These are phyloP conservation scores for Byssochlamys sp. DNA, from an alignment of 2,329 filamentous ascomycete species.

Conservation along the genomic window DNA sequence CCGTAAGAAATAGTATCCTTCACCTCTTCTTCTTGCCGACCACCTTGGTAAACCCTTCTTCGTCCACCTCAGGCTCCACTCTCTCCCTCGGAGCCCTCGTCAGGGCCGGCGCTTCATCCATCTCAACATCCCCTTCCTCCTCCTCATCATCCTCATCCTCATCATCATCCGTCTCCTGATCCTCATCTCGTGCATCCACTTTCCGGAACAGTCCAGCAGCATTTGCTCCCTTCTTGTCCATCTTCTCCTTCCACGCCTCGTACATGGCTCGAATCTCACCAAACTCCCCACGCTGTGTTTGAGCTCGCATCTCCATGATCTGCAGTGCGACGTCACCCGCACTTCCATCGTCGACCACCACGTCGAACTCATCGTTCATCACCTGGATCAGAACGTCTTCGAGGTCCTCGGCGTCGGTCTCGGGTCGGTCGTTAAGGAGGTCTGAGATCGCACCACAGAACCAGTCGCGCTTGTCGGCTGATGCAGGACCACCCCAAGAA, in stretches of 20 bases:
- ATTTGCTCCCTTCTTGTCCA: constrained; percentile 22
- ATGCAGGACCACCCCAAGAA: constrained; percentile 77
- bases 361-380: constrained; percentile 92
- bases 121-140: constrained; percentile 52
- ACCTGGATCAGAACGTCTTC: constrained; percentile 79
- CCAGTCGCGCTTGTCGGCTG: constrained; percentile 86
- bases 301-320: constrained; percentile 58
- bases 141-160: constrained; percentile 44
- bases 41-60: constrained; percentile 72
- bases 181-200: constrained; percentile 36
- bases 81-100: constrained; percentile 53
- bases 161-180: constrained; percentile 51
- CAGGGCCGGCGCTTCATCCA: constrained; percentile 59
- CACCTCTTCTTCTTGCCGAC: constrained; percentile 55
- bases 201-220: constrained; percentile 26
- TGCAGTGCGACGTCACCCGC: constrained; percentile 62
- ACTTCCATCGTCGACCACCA: constrained; percentile 82
- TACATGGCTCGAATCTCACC: constrained; percentile 56
- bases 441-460: constrained; percentile 80
- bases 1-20: constrained; percentile 2
- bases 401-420: constrained; percentile 66
- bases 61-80: constrained; percentile 61
- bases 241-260: constrained; percentile 31
- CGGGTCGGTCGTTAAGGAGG: constrained; percentile 53
- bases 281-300: constrained; percentile 58